phyloP scores from a whole-genome alignment of 1,284 basidiomycete genomes.

The Apiotrichum sp. region DNA sequence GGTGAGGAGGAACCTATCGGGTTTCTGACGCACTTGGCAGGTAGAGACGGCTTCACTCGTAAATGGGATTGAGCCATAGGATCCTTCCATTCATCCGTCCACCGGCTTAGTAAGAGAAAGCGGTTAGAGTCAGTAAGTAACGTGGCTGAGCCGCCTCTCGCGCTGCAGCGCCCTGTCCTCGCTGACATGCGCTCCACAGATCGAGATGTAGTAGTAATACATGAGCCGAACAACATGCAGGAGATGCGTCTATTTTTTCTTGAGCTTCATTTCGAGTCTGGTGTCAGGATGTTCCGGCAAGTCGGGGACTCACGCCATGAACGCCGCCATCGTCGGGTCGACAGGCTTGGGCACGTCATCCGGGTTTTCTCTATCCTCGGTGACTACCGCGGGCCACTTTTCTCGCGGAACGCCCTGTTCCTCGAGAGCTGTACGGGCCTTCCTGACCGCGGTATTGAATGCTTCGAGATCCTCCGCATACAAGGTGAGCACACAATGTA shows the following conservation, averaged over 20 bases:
- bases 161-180: no score
- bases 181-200: not conserved
- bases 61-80: no score
- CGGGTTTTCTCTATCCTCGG: slow-evolving; percentile 14
- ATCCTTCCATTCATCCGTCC: no score
- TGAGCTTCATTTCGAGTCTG: slow-evolving; percentile 7
- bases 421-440: slow-evolving; percentile 54
- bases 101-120: no score
- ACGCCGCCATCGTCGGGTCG: slow-evolving; percentile 18
- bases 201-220: not conserved
- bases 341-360: not conserved
- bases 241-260: not conserved
- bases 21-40: no score
- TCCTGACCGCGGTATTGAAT: slow-evolving; percentile 56
- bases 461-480: slow-evolving; percentile 67
- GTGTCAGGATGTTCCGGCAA: not conserved
- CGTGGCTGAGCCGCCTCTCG: not conserved
- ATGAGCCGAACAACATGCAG: not conserved
- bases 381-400: slow-evolving; percentile 59
- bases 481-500: slow-evolving; percentile 78
- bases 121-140: no score
- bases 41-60: no score
- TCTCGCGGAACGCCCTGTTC: slow-evolving; percentile 53
- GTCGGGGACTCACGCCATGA: slow-evolving; percentile 13
- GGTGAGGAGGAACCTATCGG: no score